phyloP scores from a whole-genome alignment of 345 rosid species.

The Microthlaspi erraticum region DNA sequence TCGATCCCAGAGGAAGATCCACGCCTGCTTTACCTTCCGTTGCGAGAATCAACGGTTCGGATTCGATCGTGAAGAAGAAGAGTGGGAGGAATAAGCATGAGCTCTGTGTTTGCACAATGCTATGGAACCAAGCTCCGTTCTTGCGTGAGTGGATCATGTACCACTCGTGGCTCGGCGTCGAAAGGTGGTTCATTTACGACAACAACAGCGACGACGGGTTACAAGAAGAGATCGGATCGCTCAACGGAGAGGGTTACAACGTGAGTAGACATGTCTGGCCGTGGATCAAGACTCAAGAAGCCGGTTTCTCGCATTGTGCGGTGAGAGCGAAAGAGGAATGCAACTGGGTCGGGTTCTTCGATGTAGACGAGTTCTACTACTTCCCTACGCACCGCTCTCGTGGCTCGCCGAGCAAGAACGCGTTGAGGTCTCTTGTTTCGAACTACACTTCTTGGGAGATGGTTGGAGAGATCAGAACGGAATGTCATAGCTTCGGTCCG shows the following conservation, averaged over 20 bases:
- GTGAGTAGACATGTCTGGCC: slow-evolving; percentile 89
- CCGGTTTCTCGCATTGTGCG: slow-evolving; percentile 94
- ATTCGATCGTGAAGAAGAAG: slow-evolving; percentile 43
- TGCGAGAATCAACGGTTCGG: slow-evolving; percentile 70
- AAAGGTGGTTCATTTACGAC: slow-evolving; percentile 96
- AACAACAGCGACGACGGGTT: slow-evolving; percentile 87
- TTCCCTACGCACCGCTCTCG: slow-evolving; percentile 55
- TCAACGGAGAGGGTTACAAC: slow-evolving; percentile 61
- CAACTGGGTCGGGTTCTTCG: slow-evolving; percentile 92
- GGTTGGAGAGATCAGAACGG: slow-evolving; percentile 78
- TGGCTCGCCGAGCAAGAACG: slow-evolving; percentile 58
- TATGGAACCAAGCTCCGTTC: slow-evolving; percentile 89
- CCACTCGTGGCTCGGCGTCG: slow-evolving; percentile 92
- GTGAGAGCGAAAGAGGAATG: slow-evolving; percentile 79
- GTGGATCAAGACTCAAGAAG: slow-evolving; percentile 98
- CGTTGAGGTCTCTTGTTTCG: slow-evolving; percentile 61
- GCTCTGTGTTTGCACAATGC: slow-evolving; percentile 91
- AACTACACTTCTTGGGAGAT: slow-evolving; percentile 65
- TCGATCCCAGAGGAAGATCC: slow-evolving; percentile 36
- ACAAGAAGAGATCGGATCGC: slow-evolving; percentile 60
- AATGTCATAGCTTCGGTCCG: slow-evolving; percentile 92
- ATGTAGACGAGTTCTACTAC: slow-evolving; percentile 95
- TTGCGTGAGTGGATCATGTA: slow-evolving; percentile 86
- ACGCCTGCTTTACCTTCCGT: slow-evolving; percentile 40
- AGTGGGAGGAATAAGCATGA: slow-evolving; percentile 50